Base-by-base conservation (phyloP, 495 filamentous ascomycete genomes). In the Aspergillus nanangensis region DNA sequence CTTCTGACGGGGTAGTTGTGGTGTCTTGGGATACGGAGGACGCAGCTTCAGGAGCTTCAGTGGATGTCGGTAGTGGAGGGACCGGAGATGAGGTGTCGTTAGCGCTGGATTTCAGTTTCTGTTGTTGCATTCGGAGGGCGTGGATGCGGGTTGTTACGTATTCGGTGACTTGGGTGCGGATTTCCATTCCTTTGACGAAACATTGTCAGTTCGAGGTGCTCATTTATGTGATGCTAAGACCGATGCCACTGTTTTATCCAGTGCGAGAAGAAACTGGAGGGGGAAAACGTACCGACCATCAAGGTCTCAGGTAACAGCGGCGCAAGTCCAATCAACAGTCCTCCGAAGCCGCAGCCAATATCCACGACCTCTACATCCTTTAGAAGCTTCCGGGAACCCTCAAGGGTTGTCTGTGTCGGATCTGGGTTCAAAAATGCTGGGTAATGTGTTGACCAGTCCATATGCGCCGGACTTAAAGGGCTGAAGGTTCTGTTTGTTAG, bases 311-410 rank as follows among this genome's bases (percentile, higher is more conserved):
- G 93, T 45, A 97, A 66, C 13, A 81, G 68, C 5, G 89, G 88
- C 10, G 87, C 84, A 17, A 98, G 76, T 5, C 88, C 91, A 44
- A 97, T 82, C 10, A 96, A 76, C 45, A 98, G 69, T 8, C 93
- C 93, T 21, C 93, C 93, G 62, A 91, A 98, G 15, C 93, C 93
- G 61, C 93, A 98, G 11, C 93, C 93, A 51, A 98, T 96, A 72
- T 98, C 93, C 43, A 89, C 91, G n/a, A 98, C 79, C 56, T 95
- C 89, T 14, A 98, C 83, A 43, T 84, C 72, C 53, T 84, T 81
- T 17, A 70, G 67, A 21, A 90, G 57, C 15, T 71, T 67, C 48
- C 60, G 67, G 3, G 65, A 58, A 22, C 69, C 62, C 29, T 48
- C 51, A 10, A 64, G 53, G 31, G 53, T 69, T 36, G 65, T 56